Percentiles rank a stretch among this genome's conserved stretches.
Conservation (phyloP, 768 basidiomycete genomes). For the Pleurotus tuoliensis region DNA sequence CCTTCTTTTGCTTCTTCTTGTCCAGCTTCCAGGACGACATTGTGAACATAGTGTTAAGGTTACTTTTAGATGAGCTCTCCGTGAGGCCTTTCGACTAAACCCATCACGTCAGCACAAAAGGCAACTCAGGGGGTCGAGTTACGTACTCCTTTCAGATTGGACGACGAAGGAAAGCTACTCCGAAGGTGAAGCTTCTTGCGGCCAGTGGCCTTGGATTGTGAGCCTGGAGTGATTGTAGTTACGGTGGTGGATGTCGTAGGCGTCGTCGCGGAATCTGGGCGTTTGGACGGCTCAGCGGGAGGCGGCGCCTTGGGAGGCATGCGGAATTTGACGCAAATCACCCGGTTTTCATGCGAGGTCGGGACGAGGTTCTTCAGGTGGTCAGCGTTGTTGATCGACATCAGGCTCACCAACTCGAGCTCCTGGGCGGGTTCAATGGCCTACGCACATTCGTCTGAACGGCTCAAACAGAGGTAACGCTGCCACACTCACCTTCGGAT, state of each 20-base stretch:
- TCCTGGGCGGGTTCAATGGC: conserved; percentile 33
- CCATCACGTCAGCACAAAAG: not conserved
- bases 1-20: conserved; percentile 18
- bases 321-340: conserved; percentile 12
- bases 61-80: conserved; percentile 3
- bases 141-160: not conserved
- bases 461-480: not conserved
- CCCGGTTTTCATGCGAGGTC: not conserved
- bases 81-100: not conserved
- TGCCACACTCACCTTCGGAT: conserved; percentile 40
- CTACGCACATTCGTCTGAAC: conserved; percentile 20
- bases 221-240: not conserved
- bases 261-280: not conserved
- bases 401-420: conserved; percentile 35
- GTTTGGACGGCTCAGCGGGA: not conserved
- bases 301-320: not conserved
- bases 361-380: conserved; percentile 24
- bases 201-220: not conserved
- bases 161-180: conserved; percentile 2
- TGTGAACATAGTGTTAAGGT: conserved; percentile 8
- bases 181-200: not conserved
- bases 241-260: not conserved
- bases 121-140: not conserved
- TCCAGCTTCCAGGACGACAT: conserved; percentile 1
- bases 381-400: conserved; percentile 40